Evolutionary conservation across 2,329 filamentous ascomycete species (phyloP).

Genomic region (Xylaria sp.): DNA sequence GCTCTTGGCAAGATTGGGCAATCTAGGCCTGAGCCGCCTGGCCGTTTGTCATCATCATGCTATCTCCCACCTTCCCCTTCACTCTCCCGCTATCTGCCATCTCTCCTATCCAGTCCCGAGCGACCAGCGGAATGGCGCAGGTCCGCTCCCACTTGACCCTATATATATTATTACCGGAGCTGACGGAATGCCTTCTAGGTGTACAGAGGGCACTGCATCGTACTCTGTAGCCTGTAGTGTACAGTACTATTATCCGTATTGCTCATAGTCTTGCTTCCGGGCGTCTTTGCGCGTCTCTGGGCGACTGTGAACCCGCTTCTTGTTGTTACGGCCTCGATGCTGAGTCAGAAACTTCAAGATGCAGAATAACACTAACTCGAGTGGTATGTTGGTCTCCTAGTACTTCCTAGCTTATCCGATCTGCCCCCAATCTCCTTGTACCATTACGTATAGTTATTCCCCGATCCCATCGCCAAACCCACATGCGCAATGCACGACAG

Average conservation of each 20-base stretch:
- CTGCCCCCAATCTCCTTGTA: conserved; percentile 29
- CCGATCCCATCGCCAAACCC: conserved; percentile 41
- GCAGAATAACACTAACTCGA: conserved; percentile 46
- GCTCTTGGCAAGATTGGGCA: conserved; percentile 20
- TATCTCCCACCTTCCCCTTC: not conserved
- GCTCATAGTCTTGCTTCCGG: not conserved
- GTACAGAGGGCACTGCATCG: conserved; percentile 1
- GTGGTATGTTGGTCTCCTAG: conserved; percentile 45
- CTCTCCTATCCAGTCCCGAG: conserved; percentile 5
- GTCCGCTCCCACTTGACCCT: conserved; percentile 27
- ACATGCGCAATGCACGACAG: conserved; percentile 26
- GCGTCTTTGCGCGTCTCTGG: not conserved
- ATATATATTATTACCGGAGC: conserved; percentile 28
- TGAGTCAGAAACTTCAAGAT: conserved; percentile 49
- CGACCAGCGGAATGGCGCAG: conserved; percentile 31
- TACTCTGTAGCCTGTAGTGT: not conserved
- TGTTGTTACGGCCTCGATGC: conserved; percentile 39
- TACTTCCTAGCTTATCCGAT: conserved; percentile 34
- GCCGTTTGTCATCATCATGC: conserved; percentile 35
- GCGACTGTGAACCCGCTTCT: not conserved
- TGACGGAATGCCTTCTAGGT: conserved; percentile 30
- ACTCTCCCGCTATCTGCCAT: conserved; percentile 12
- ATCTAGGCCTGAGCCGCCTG: conserved; percentile 23
- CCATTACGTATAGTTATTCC: conserved; percentile 42
- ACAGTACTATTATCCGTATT: conserved; percentile 13